These are phyloP conservation scores for Globisporangium paroecandrum DNA, from an alignment of 352 stramenopile genomes.

Conservation along the genomic window DNA sequence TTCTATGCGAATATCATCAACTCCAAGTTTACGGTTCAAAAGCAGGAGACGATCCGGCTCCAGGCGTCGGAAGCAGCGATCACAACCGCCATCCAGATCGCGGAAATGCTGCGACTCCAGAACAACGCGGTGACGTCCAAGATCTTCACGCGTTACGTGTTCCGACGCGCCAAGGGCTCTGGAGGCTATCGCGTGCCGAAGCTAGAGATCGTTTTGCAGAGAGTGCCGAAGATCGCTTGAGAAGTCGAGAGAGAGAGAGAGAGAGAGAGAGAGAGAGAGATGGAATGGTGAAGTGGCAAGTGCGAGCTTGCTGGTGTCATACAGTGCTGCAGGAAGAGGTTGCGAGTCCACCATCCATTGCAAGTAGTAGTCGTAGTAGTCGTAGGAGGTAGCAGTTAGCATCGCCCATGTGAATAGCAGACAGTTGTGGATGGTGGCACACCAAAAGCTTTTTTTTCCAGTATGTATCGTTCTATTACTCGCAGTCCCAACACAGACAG, in stretches of 20 bases:
- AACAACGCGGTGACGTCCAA: constrained; percentile 52
- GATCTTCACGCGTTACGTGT: constrained; percentile 67
- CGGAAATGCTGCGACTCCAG: constrained; percentile 67
- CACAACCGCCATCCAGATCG: constrained; percentile 65
- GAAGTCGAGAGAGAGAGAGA: background rate
- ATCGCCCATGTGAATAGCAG: constrained; percentile 11
- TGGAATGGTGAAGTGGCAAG: background rate
- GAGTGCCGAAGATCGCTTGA: constrained; percentile 32
- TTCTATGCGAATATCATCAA: constrained; percentile 83
- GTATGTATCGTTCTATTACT: constrained; percentile 11
- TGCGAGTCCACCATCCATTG: background rate
- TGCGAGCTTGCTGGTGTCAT: background rate
- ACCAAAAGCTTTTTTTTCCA: background rate
- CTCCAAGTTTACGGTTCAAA: constrained; percentile 73
- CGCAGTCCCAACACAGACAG: background rate
- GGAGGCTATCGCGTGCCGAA: constrained; percentile 66
- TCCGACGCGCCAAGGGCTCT: constrained; percentile 47
- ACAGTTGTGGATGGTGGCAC: background rate
- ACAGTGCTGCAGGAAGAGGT: background rate
- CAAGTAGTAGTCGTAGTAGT: background rate
- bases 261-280: background rate
- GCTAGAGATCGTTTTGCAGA: constrained; percentile 63
- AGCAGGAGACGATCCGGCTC: constrained; percentile 57
- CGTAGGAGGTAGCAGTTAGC: constrained; percentile 1
- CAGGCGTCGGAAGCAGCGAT: constrained; percentile 69